phyloP scores from a whole-genome alignment of 1,139 yeast genomes.

The Kluyveromyces marxianus region DNA sequence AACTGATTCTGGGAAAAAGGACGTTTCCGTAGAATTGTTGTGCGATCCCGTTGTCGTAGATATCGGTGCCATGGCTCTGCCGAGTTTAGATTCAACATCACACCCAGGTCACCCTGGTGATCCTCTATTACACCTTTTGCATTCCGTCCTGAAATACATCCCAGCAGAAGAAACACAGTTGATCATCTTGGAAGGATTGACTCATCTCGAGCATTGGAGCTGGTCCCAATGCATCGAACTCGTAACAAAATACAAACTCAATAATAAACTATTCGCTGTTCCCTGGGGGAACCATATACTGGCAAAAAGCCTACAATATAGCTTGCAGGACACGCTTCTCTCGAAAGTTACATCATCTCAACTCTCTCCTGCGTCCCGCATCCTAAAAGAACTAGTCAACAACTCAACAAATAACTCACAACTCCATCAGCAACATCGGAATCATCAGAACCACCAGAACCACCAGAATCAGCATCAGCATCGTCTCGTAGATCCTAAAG shows the following conservation, averaged over 20 bases:
- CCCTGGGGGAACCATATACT: constrained; percentile 5
- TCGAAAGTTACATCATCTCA: too few species aligned
- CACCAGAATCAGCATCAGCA: too few species aligned
- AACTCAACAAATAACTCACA: background rate
- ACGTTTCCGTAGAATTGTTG: background rate
- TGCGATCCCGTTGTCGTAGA: background rate
- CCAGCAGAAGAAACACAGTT: constrained; percentile 5
- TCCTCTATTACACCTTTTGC: background rate
- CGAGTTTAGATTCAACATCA: too few species aligned
- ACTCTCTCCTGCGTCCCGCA: background rate
- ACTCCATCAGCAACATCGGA: too few species aligned
- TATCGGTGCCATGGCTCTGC: background rate
- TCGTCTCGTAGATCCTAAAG: background rate
- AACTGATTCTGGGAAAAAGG: background rate
- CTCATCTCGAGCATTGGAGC: constrained; percentile 19
- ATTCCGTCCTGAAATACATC: background rate
- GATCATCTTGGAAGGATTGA: constrained; percentile 20
- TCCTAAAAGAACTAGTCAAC: background rate
- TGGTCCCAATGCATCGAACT: constrained; percentile 6
- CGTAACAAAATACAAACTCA: background rate
- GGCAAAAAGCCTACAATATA: background rate
- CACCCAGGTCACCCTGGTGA: background rate
- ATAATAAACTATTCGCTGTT: background rate
- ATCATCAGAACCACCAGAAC: too few species aligned
- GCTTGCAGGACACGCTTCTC: background rate